Evolutionary conservation across 1,139 yeast species (phyloP).

Genomic region (Geotrichum candidum): DNA sequence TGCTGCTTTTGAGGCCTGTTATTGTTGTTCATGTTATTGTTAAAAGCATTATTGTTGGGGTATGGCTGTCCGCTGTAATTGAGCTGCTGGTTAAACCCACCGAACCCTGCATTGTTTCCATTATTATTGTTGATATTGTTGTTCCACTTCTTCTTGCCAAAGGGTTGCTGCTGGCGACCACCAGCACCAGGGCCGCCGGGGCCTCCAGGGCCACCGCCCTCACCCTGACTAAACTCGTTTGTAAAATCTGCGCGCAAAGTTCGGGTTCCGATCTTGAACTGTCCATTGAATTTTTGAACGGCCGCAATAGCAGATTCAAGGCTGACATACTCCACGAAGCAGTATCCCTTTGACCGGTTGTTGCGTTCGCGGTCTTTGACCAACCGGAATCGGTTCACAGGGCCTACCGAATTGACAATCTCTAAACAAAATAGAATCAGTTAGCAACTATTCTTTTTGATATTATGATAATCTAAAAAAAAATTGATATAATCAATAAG

Average conservation of each 20-base stretch:
- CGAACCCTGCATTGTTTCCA: background rate
- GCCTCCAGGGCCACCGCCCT: background rate
- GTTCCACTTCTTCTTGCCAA: background rate
- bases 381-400: constrained; percentile 60
- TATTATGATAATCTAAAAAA: background rate
- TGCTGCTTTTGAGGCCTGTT: background rate
- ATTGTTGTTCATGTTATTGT: constrained; percentile 15
- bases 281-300: constrained; percentile 66
- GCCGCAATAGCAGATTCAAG: constrained; percentile 73
- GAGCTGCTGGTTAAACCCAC: constrained; percentile 15
- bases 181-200: constrained; percentile 5
- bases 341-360: constrained; percentile 78
- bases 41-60: constrained; percentile 7
- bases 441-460: background rate
- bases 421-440: constrained; percentile 32
- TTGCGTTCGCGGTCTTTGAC: constrained; percentile 56
- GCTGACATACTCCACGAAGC: constrained; percentile 62
- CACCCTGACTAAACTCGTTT: constrained; percentile 34
- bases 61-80: constrained; percentile 15
- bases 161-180: background rate
- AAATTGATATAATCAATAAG: constrained; percentile 34
- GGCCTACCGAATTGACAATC: constrained; percentile 67
- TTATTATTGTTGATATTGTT: background rate
- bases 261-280: constrained; percentile 54
- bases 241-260: constrained; percentile 62